Evolutionary conservation across 495 filamentous ascomycete species (phyloP).

Genomic region (Penicillium atrosanguineum): DNA sequence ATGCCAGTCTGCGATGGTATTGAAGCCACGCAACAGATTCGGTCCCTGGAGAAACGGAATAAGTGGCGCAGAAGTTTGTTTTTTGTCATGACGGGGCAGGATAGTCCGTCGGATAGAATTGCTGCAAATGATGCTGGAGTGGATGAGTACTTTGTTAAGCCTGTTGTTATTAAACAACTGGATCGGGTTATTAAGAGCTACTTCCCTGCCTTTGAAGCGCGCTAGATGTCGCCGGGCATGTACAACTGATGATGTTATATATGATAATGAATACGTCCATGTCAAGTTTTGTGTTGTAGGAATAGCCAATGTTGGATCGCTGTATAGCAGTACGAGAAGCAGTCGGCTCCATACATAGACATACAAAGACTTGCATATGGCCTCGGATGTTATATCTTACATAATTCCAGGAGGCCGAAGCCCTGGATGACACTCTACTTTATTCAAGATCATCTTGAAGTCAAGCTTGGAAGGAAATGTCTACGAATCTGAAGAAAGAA

Average conservation of each 20-base stretch:
- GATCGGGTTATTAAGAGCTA: slow-evolving; percentile 11
- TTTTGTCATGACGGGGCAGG: slow-evolving; percentile 18
- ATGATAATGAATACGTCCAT: background rate
- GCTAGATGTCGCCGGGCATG: background rate
- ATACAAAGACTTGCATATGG: too few species aligned
- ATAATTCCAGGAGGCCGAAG: too few species aligned
- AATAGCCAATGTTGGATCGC: too few species aligned
- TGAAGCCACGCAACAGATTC: slow-evolving; percentile 84
- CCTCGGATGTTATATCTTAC: too few species aligned
- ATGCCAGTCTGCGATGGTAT: slow-evolving; percentile 86
- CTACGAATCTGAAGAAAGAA: too few species aligned
- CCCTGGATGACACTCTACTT: too few species aligned
- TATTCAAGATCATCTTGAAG: too few species aligned
- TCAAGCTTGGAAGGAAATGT: too few species aligned
- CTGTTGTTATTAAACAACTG: slow-evolving; percentile 11
- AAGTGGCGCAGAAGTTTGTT: slow-evolving; percentile 1
- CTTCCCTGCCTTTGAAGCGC: slow-evolving; percentile 4
- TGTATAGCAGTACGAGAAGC: too few species aligned
- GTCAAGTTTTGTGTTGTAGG: background rate
- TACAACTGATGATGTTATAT: background rate
- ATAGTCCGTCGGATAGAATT: slow-evolving; percentile 11
- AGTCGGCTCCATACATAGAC: too few species aligned
- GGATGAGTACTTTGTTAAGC: slow-evolving; percentile 15
- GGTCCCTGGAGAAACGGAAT: slow-evolving; percentile 73
- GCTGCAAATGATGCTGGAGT: slow-evolving; percentile 10